phyloP scores from a whole-genome alignment of 78 protist genomes.

The Dictyostelium citrinum region DNA sequence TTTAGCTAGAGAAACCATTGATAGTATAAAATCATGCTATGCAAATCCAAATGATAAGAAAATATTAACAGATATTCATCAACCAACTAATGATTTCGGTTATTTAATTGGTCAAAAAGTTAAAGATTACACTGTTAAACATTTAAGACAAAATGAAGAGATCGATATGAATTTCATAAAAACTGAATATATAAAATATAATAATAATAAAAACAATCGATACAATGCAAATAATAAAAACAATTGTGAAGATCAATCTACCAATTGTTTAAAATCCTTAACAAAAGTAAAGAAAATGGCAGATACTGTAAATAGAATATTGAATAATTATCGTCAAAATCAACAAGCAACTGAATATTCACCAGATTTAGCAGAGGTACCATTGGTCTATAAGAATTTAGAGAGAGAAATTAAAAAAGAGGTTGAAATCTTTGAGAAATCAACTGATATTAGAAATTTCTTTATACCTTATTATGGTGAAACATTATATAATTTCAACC shows the following conservation, averaged over 20 bases:
- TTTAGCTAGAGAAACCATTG: background rate
- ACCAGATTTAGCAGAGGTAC: background rate
- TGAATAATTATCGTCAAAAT: background rate
- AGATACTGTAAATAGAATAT: background rate
- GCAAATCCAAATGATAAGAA: background rate
- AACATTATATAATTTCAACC: background rate
- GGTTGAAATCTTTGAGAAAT: background rate
- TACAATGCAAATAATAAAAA: background rate
- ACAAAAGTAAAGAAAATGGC: background rate
- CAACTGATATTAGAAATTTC: background rate
- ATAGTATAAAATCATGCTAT: background rate
- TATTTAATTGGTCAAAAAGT: conserved; percentile 5
- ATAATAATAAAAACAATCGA: background rate
- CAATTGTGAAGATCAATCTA: background rate
- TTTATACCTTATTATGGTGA: conserved; percentile 36
- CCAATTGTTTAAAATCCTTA: background rate
- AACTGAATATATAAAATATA: background rate
- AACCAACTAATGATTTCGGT: conserved; percentile 31
- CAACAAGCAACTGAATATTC: background rate
- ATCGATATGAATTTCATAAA: background rate
- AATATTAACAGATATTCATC: background rate
- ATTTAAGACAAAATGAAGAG: background rate
- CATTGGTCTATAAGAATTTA: conserved; percentile 18
- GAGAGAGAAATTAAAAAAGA: background rate
- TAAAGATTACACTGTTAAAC: conserved; percentile 24